These are phyloP conservation scores for Monosporascus sp. DNA, from an alignment of 2,329 filamentous ascomycete genomes.

Conservation along the genomic window DNA sequence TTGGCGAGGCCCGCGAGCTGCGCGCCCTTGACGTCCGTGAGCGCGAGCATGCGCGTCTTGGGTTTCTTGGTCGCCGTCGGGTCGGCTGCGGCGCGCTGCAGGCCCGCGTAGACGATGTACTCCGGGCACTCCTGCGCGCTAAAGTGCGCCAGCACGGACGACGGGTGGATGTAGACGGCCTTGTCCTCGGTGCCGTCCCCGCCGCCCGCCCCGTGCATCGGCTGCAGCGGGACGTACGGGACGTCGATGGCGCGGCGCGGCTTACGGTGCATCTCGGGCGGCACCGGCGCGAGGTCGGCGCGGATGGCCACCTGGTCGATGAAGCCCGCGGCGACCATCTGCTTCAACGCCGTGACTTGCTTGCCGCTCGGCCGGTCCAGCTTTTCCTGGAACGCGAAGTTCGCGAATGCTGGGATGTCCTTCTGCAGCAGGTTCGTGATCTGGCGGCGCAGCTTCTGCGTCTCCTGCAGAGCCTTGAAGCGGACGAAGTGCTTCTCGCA, in stretches of 20 bases:
- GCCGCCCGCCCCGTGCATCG: conserved; percentile 44
- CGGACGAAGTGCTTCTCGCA: conserved; percentile 81
- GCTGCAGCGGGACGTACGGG: conserved; percentile 80
- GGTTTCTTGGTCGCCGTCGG: conserved; percentile 45
- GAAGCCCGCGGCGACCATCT: conserved; percentile 88
- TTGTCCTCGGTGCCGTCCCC: conserved; percentile 45
- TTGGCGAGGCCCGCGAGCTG: conserved; percentile 76
- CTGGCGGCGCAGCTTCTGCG: conserved; percentile 74
- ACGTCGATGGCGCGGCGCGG: conserved; percentile 87
- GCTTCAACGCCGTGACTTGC: conserved; percentile 75
- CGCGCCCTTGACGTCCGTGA: conserved; percentile 70
- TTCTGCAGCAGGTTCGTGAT: conserved; percentile 73
- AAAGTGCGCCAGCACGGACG: conserved; percentile 69
- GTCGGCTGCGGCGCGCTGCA: conserved; percentile 60
- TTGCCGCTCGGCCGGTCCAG: conserved; percentile 56
- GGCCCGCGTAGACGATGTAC: conserved; percentile 81
- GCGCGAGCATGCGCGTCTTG: conserved; percentile 80
- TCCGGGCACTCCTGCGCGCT: conserved; percentile 70
- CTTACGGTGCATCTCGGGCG: conserved; percentile 60
- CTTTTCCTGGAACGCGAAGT: conserved; percentile 48
- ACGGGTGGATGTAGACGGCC: conserved; percentile 82
- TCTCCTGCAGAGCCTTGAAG: conserved; percentile 81
- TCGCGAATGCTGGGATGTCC: conserved; percentile 63
- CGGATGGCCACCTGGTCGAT: conserved; percentile 92
- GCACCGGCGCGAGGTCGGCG: conserved; percentile 73